Evolutionary conservation across 306 rosid species (phyloP), one percentile per base, ranked within the genome.

Genomic region (Pueraria montana): DNA sequence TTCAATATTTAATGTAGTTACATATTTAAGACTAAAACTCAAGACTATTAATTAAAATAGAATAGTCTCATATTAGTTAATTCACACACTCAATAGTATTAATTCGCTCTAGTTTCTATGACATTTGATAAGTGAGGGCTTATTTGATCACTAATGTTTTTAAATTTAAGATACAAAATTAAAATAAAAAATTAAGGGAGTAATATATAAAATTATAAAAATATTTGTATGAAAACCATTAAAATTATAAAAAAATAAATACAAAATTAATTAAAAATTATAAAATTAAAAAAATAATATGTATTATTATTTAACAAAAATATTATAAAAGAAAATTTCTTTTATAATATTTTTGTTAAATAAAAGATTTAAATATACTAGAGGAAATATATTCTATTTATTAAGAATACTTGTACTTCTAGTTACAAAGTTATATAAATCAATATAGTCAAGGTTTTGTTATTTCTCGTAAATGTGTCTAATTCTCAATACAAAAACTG

Each of bases 391-490:
- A 61, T 11, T 26, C 8, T 4, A 61, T 61, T 24, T 11, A 26
- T 61, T 61, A 61, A 26, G 16, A 61, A 24, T 24, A 20, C 8
- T 10, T 59, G 58, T 21, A 24, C 8, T 59, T 24, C 34, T 8
- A 8, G 63, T 56, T 56, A 20, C 63, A 10, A 56, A 56, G 64
- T 61, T 16, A 81, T 52, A 52, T 52, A 52, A 72, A 56, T 17
- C 23, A 26, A 5, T 23, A 20, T 13, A 34, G 20, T 10, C 27
- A 58, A 45, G 38, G 12, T 72, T 50, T 59, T 40, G 72, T 72
- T 46, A 30, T 38, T 68, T 14, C 78, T 58, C 73, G 42, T 72
- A 72, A 81, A 13, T 62, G 63, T 5, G 30, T 17, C 59, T 10
- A 49, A 24, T 73, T 73, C 48, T 21, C 63, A 46, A 21, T 63